phyloP scores from a whole-genome alignment of 192 early-diverging fungal species.

The Umbelopsis isabellina region DNA sequence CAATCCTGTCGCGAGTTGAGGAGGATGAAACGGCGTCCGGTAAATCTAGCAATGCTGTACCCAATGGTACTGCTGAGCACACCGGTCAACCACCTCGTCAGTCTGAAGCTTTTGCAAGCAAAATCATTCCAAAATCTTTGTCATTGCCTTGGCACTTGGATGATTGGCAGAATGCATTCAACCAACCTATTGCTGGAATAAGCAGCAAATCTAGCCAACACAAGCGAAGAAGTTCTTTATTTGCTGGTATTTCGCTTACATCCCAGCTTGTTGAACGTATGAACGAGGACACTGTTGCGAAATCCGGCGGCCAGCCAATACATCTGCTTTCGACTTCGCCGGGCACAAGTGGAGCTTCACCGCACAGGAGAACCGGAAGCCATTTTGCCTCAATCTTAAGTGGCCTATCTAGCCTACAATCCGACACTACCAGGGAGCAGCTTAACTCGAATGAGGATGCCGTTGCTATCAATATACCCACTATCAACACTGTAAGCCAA shows the following conservation, averaged over 20 bases:
- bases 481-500: constrained; percentile 12
- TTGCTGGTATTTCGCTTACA: constrained; percentile 39
- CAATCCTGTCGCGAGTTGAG: constrained; percentile 6
- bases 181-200: background rate
- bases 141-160: constrained; percentile 18
- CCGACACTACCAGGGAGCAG: background rate
- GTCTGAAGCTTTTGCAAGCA: background rate
- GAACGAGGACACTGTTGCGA: constrained; percentile 25
- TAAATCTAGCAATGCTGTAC: background rate
- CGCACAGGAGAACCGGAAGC: constrained; percentile 7
- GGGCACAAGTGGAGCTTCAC: background rate
- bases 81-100: background rate
- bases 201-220: background rate
- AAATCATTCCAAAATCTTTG: background rate
- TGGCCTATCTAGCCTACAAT: background rate
- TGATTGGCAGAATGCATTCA: constrained; percentile 27
- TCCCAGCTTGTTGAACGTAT: constrained; percentile 39
- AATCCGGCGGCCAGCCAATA: background rate
- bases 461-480: constrained; percentile 42
- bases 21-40: background rate
- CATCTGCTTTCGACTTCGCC: background rate
- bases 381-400: constrained; percentile 1
- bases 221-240: constrained; percentile 32
- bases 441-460: constrained; percentile 27
- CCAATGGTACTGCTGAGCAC: background rate